Evolutionary conservation across 2,329 filamentous ascomycete species (phyloP).

Genomic region (Elsinoe necatrix): DNA sequence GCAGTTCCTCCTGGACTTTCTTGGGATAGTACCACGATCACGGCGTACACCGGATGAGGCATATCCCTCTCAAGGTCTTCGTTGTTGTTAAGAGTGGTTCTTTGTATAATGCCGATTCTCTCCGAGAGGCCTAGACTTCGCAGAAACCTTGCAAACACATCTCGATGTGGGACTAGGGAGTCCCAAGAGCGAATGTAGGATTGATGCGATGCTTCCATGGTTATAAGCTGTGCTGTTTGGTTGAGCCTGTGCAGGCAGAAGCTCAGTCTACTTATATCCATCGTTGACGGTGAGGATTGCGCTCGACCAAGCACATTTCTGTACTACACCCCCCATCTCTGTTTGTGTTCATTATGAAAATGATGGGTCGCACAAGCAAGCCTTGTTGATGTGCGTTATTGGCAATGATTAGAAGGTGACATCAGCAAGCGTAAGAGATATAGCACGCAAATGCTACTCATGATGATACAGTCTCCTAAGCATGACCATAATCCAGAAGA

Average conservation of each 20-base stretch:
- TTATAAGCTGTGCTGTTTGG: background rate
- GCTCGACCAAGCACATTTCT: background rate
- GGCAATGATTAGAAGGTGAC: background rate
- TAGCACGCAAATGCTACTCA: too few relatives aligned
- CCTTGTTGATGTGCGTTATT: background rate
- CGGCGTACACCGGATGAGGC: slow-evolving; percentile 7
- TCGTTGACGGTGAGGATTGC: background rate
- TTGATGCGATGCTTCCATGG: background rate
- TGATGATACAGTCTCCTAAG: too few relatives aligned
- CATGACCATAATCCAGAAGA: too few relatives aligned
- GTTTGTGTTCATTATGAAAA: background rate
- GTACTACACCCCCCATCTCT: background rate
- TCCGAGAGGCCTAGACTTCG: background rate
- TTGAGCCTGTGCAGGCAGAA: background rate
- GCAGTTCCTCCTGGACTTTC: background rate
- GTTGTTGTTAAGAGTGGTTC: background rate
- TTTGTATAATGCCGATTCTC: slow-evolving; percentile 2
- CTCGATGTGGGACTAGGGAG: background rate
- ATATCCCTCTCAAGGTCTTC: background rate
- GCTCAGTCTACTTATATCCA: background rate
- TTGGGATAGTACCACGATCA: slow-evolving; percentile 2
- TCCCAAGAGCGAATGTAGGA: background rate
- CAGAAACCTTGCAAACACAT: slow-evolving; percentile 1
- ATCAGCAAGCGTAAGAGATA: background rate
- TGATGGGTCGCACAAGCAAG: background rate